Evolutionary conservation across 106 monocot genomes (phyloP).

Genomic region (Iris macrosiphon): DNA sequence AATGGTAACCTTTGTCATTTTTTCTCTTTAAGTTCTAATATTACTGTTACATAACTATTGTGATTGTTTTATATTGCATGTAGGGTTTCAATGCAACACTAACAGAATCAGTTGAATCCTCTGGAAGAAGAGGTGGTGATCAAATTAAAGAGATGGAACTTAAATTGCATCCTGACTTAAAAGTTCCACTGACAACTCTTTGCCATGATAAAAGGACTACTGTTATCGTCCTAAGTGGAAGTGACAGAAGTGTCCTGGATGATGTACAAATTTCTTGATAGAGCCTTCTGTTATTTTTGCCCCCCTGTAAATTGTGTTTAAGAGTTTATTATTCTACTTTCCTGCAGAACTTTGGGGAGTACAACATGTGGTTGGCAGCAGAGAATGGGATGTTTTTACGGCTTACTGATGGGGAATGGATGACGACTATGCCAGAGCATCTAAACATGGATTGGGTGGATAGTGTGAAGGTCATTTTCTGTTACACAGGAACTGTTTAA

Average conservation of each 20-base stretch:
- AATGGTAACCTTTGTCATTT: neutral
- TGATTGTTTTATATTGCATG: no score
- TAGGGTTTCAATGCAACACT: conserved; percentile 97
- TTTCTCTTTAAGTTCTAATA: neutral
- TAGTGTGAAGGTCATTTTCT: conserved; percentile 75
- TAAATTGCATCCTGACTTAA: conserved; percentile 89
- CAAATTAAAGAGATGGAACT: conserved; percentile 99
- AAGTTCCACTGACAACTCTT: conserved; percentile 55
- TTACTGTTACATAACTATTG: no score
- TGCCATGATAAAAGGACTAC: conserved; percentile 83
- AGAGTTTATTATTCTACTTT: conserved; percentile 1
- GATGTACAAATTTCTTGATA: conserved; percentile 36
- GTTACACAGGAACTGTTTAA: neutral
- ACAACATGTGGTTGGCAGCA: conserved; percentile 95
- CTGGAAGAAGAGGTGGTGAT: conserved; percentile 95
- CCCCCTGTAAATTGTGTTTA: neutral
- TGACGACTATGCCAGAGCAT: conserved; percentile 99
- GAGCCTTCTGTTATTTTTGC: neutral
- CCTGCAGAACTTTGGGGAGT: conserved; percentile 88
- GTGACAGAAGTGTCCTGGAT: conserved; percentile 91
- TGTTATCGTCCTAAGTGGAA: conserved; percentile 91
- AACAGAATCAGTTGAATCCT: conserved; percentile 82
- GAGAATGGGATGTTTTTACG: conserved; percentile 99
- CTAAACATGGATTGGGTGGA: conserved; percentile 99
- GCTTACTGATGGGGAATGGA: conserved; percentile 90